Conservation (phyloP, 2,329 filamentous ascomycete genomes). For the Meredithiella fracta region DNA sequence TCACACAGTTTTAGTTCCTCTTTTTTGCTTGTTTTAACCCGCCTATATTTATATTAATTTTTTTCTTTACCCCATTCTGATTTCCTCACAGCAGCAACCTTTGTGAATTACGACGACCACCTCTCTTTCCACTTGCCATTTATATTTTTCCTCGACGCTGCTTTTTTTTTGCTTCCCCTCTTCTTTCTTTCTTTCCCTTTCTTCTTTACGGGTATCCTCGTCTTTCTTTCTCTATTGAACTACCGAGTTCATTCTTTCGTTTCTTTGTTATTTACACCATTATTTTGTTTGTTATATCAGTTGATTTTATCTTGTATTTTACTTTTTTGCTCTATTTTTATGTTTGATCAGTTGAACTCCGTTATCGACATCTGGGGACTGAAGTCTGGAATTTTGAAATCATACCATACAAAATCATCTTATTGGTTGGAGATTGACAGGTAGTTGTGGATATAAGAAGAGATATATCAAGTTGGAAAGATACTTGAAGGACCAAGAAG, state of each 20-base stretch:
- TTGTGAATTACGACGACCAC: background rate
- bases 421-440: background rate
- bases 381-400: background rate
- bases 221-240: constrained; percentile 9
- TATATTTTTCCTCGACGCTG: constrained; percentile 18
- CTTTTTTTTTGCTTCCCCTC: constrained; percentile 28
- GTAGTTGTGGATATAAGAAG: background rate
- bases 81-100: background rate
- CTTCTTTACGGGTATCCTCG: constrained; percentile 16
- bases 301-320: constrained; percentile 16
- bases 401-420: background rate
- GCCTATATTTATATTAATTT: too few species aligned
- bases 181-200: constrained; percentile 18
- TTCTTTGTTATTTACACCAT: constrained; percentile 7
- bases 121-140: background rate
- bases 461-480: too few species aligned
- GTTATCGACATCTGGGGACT: background rate
- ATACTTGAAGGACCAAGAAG: too few species aligned
- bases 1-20: too few species aligned
- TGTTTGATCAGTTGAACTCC: constrained; percentile 17
- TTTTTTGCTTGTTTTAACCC: too few species aligned
- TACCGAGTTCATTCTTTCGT: background rate
- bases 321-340: constrained; percentile 16
- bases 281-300: constrained; percentile 17
- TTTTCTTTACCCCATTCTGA: too few species aligned